phyloP scores from a whole-genome alignment of 2,329 filamentous ascomycete genomes.

The Neoascochyta sp. region DNA sequence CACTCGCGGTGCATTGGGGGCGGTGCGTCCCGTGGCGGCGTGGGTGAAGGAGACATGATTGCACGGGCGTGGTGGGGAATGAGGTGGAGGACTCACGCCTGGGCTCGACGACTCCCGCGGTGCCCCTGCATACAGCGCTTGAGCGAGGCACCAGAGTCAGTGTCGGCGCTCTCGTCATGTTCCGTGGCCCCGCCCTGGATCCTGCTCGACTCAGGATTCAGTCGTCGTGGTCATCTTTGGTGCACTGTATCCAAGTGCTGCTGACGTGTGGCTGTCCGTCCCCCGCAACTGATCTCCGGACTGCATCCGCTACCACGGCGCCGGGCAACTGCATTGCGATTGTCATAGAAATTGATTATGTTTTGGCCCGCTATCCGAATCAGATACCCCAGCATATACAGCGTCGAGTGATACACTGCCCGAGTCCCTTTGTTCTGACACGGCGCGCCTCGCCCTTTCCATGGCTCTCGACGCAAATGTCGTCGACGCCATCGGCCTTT shows the following conservation, averaged over 20 bases:
- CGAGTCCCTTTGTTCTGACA: conserved; percentile 8
- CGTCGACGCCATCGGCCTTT: conserved; percentile 5
- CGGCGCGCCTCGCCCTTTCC: no score
- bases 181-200: no score
- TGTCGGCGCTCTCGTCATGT: no score
- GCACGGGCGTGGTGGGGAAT: conserved; percentile 22
- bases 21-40: conserved; percentile 24
- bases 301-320: conserved; percentile 20
- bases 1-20: conserved; percentile 21
- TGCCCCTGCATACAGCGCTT: conserved; percentile 26
- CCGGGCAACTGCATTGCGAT: conserved; percentile 19
- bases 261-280: no score
- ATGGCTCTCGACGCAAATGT: no score
- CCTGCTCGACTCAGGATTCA: no score
- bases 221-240: no score
- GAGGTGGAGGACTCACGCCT: conserved; percentile 17
- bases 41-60: conserved; percentile 12
- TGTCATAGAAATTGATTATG: conserved; percentile 29
- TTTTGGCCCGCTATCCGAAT: conserved; percentile 17
- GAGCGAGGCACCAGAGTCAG: no score
- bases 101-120: conserved; percentile 10
- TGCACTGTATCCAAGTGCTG: no score
- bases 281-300: no score
- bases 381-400: conserved; percentile 12
- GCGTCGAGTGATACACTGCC: conserved; percentile 23